Conservation (phyloP, 2,329 filamentous ascomycete species). For the Paecilomyces sp. region DNA sequence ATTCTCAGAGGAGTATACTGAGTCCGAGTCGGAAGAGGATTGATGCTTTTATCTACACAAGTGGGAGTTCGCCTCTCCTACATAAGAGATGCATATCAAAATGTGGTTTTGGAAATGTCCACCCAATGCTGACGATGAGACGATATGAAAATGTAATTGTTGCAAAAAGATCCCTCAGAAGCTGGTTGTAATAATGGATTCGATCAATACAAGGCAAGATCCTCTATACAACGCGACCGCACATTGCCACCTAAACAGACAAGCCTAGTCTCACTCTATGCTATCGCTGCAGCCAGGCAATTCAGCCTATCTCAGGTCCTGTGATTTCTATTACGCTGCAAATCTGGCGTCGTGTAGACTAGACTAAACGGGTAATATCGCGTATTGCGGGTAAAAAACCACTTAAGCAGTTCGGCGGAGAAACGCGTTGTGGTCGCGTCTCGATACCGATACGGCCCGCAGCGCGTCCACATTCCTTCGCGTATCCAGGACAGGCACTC, state of each 20-base stretch:
- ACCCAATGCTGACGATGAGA: not conserved
- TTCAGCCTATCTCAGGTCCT: not conserved
- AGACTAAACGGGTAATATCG: not conserved
- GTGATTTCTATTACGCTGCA: not conserved
- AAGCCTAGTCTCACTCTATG: not conserved
- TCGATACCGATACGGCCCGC: not conserved
- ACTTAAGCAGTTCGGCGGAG: slow-evolving; percentile 15
- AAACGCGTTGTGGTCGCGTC: slow-evolving; percentile 17
- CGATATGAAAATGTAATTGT: not conserved
- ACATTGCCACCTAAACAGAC: not conserved
- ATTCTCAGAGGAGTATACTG: slow-evolving; percentile 15
- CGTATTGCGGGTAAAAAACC: slow-evolving; percentile 6
- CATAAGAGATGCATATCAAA: not conserved
- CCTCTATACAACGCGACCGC: no score
- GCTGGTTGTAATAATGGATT: not conserved
- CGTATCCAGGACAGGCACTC: slow-evolving; percentile 2
- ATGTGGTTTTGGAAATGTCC: no score
- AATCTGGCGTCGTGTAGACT: not conserved
- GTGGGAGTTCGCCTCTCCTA: not conserved
- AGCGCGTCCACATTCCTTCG: slow-evolving; percentile 13
- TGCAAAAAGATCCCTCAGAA: not conserved
- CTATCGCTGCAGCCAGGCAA: not conserved
- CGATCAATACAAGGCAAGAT: no score
- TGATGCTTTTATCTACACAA: not conserved
- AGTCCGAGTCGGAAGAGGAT: slow-evolving; percentile 9